Base-by-base conservation (phyloP, 1,139 yeast genomes). In the Pichia cactophila region DNA sequence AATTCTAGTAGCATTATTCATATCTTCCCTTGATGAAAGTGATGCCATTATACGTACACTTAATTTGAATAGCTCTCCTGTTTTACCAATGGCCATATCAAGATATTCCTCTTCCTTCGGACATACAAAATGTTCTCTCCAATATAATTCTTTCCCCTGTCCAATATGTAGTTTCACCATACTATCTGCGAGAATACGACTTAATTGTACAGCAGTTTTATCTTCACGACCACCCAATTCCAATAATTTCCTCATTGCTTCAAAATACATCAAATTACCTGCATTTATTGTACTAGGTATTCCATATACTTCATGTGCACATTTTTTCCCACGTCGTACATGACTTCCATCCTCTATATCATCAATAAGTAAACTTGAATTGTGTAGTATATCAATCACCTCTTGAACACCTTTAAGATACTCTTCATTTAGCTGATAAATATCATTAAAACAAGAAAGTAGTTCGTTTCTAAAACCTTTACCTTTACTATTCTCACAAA, bases 1-100 rank as follows among this genome's bases (percentile, higher is more conserved):
- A 1, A 48, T 47, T 3, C 38, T 48, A 26, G 48, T 53, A 2
- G 36, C 16, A 11, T 26, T 23, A 6, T 23, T 33, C n/a, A 8
- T 28, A 28, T 28, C 11, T 28, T 11, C 10, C 6, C 14, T 12
- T 3, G 6, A 3, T 31, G 35, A 31, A 11, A 26, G 11, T 26
- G 23, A 8, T 36, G 45, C 42, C 75, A 89, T 72, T 37, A 89
- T 67, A 52, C 81, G 69, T 4, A 84, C 79, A 0, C 92, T 81
- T 40, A 89, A 69, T 51, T 96, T 72, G 61, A 88, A 85, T 35
- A 89, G 69, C 0, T 97, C 96, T 1, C 96, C 96, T 0, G 97
- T 89, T 61, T 89, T 89, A 62, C 87, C 81, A 74, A 78, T 78
- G 17, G 86, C 95, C 97, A 90, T 90, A 43, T 73, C 72, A 40